Base-by-base conservation (phyloP, 495 filamentous ascomycete species). In the Pseudomonodictys pantanalensis region DNA sequence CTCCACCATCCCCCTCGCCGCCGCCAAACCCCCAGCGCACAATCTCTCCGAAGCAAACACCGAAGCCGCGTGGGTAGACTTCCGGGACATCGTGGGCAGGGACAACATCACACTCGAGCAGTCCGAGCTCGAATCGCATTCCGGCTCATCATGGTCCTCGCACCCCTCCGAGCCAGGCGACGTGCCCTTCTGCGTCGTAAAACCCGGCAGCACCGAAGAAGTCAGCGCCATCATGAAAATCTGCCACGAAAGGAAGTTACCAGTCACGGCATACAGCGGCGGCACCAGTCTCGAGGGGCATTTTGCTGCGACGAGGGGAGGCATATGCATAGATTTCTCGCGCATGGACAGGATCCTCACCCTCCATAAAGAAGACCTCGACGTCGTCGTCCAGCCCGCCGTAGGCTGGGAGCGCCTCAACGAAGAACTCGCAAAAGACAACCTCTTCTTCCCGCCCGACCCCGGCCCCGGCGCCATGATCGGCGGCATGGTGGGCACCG, bases 401-500 rank as follows among this genome's bases (percentile, higher is more conserved):
- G 79, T 92, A 4, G 88, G 89, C 18, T 92, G 89, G 89, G 87
- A 92, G 69, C 28, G 74, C 3, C 76, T 92, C 3, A 92, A 92
- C 69, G 87, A 91, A 66, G 78, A 83, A 59, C 78, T 92, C 18
- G 79, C 76, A 23, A 72, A 85, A 51, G 73, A 86, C 10, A 83
- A 82, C 43, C 76, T 92, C 1, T 91, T 92, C 78, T 92, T 92
- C 71, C 89, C 89, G 11, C 88, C 89, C 0, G 89, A 92, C 69
- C 89, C 89, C 9, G 89, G 89, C 24, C 87, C 87, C 23, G 87
- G 86, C 17, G 87, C 87, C 44, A 88, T 89, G 84, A 96, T 97
- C 60, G 92, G 92, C 33, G 92, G 92, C 38, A 97, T 97, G 92
- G 84, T 97, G 11, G 92, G 89, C 0, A 97, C 92, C 0, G 91